A percentile compares a stretch with the other conserved stretches of the same genome.
These are phyloP conservation scores for Hymenoscyphus occultus DNA, from an alignment of 2,329 filamentous ascomycete species.

Conservation along the genomic window DNA sequence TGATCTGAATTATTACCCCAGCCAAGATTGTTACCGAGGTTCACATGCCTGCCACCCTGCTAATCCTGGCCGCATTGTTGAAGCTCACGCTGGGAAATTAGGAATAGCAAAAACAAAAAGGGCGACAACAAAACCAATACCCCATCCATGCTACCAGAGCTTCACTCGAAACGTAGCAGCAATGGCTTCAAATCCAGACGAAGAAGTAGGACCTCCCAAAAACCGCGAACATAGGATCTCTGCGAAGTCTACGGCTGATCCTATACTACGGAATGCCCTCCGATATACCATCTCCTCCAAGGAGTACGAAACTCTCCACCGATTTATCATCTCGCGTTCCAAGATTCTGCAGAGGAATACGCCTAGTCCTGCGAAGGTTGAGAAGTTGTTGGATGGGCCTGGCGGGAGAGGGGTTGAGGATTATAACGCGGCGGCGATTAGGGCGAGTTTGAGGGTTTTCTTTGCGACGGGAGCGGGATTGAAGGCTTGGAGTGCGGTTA, in stretches of 20 bases:
- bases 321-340: constrained; percentile 75
- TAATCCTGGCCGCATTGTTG: background rate
- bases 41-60: background rate
- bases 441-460: constrained; percentile 70
- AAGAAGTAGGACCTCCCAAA: constrained; percentile 18
- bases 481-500: constrained; percentile 58
- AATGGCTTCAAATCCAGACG: constrained; percentile 25
- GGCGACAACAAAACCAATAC: constrained; percentile 24
- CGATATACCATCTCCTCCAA: constrained; percentile 81
- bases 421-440: constrained; percentile 66
- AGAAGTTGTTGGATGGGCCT: constrained; percentile 37
- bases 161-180: background rate
- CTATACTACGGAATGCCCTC: constrained; percentile 78
- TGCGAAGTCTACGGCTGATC: constrained; percentile 49
- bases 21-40: background rate
- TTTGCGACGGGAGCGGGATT: constrained; percentile 59
- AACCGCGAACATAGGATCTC: constrained; percentile 24
- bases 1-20: too few species aligned
- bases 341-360: constrained; percentile 52
- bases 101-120: background rate
- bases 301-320: constrained; percentile 83
- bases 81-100: constrained; percentile 3
- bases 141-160: constrained; percentile 12
- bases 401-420: constrained; percentile 48
- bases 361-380: constrained; percentile 55